These are phyloP conservation scores for Jamesozyma gamospora DNA, from an alignment of 805 yeast genomes.

Conservation along the genomic window DNA sequence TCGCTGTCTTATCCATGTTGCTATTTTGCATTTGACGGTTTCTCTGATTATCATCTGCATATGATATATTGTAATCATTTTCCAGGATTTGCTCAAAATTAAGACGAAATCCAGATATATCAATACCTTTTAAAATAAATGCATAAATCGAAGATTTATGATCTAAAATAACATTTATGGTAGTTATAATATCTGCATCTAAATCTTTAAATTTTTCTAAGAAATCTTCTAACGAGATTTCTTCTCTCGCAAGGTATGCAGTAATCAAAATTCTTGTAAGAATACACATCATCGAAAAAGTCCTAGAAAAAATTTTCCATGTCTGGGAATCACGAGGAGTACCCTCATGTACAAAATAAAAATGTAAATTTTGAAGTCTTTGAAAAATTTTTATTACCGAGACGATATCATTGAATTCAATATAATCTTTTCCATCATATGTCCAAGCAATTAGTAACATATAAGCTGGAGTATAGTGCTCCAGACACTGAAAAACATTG, in stretches of 20 bases:
- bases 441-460: constrained; percentile 7
- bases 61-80: constrained; percentile 2
- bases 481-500: constrained; percentile 11
- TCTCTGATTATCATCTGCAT: neutral
- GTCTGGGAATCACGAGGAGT: neutral
- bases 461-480: constrained; percentile 7
- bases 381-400: constrained; percentile 8
- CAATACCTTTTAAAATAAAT: constrained; percentile 14
- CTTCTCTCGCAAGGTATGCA: neutral
- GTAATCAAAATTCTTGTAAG: constrained; percentile 2
- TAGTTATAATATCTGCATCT: constrained; percentile 35
- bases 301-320: constrained; percentile 5
- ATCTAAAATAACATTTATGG: constrained; percentile 13
- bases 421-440: constrained; percentile 2
- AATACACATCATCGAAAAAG: constrained; percentile 5
- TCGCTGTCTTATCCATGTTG: too few species aligned
- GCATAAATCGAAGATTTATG: constrained; percentile 19
- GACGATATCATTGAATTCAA: constrained; percentile 8
- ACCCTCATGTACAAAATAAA: neutral
- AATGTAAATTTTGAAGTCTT: constrained; percentile 4
- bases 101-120: constrained; percentile 20
- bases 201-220: constrained; percentile 21
- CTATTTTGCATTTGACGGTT: too few species aligned
- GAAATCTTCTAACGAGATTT: neutral
- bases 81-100: constrained; percentile 15